Evolutionary conservation across 495 filamentous ascomycete genomes (phyloP), one percentile per base, ranked within the genome.

Genomic region (Polyplosphaeria fusca): DNA sequence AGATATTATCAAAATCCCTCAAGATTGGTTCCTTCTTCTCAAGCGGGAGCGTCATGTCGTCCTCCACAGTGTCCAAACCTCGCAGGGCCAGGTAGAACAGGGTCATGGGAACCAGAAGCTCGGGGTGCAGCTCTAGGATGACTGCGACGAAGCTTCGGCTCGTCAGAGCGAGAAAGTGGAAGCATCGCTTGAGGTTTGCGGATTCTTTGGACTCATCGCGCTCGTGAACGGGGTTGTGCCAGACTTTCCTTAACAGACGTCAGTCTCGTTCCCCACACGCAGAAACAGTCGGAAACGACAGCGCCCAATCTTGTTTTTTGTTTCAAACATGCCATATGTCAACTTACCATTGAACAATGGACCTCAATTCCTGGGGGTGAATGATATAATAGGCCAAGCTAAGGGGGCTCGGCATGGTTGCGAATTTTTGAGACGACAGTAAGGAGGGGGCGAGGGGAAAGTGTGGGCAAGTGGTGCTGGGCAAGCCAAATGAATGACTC

Each of bases 71-170:
- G 69, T 98, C 93, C 42, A 98, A 79, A 7, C 86, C 94, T 46
- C 93, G 85, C 13, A 98, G 78, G 28, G 86, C 82, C 30, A 98
- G 78, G 73, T 98, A 98, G 79, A 98, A 98, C n/a, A 97, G 77
- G 47, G 82, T 83, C 41, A 98, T 79, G 1, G 94, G 89, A 30
- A 96, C 79, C 20, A 97, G 83, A 16, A 98, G 80, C 72, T 98
- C 92, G 0, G 91, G 89, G 65, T 96, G 89, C 14, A 98, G 78
- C 68, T 98, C 93, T 70, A 94, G 83, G 67, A 98, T 98, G 65
- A 98, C 93, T 22, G 91, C 77, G 47, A 84, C 82, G 75, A 98
- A 98, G 63, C 90, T 95, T 28, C 93, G 87, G 64, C 90, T 95
- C 14, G 93, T 97, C 76, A 85, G 46, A 64, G 95, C 80, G 48